A percentile compares a stretch with the other conserved stretches of the same genome.
Conservation (phyloP, 495 filamentous ascomycete genomes). For the Hypomontagnella monticulosa region DNA sequence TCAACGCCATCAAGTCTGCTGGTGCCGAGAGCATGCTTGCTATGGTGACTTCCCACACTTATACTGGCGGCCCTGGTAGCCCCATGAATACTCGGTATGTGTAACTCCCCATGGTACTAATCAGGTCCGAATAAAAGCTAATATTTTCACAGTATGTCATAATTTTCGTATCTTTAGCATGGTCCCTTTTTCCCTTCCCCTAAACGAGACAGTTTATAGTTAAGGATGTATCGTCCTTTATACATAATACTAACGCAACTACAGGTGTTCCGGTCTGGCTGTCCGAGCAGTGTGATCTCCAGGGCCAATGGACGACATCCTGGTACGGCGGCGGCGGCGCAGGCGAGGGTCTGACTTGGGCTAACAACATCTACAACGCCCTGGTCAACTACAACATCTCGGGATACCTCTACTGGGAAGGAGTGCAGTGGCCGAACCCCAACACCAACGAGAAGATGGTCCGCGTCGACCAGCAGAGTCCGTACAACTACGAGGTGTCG, state of each 20-base stretch:
- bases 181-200: background rate
- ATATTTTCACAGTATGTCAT: slow-evolving; percentile 20
- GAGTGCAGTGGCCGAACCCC: slow-evolving; percentile 58
- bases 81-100: slow-evolving; percentile 47
- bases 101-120: background rate
- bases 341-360: slow-evolving; percentile 67
- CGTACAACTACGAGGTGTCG: slow-evolving; percentile 52
- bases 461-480: slow-evolving; percentile 52
- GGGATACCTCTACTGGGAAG: slow-evolving; percentile 66
- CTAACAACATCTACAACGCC: slow-evolving; percentile 61
- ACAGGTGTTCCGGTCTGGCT: slow-evolving; percentile 49
- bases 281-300: slow-evolving; percentile 58
- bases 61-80: slow-evolving; percentile 47
- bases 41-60: slow-evolving; percentile 52
- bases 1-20: slow-evolving; percentile 47
- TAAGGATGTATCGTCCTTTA: background rate
- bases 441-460: slow-evolving; percentile 60
- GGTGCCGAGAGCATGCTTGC: slow-evolving; percentile 47
- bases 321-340: slow-evolving; percentile 60
- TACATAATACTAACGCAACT: slow-evolving; percentile 9
- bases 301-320: slow-evolving; percentile 54
- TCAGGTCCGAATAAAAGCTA: background rate
- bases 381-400: slow-evolving; percentile 56
- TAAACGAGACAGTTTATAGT: background rate
- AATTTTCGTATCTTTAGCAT: background rate